These are phyloP conservation scores for Melampsora americana DNA, from an alignment of 1,284 basidiomycete genomes.

Conservation along the genomic window DNA sequence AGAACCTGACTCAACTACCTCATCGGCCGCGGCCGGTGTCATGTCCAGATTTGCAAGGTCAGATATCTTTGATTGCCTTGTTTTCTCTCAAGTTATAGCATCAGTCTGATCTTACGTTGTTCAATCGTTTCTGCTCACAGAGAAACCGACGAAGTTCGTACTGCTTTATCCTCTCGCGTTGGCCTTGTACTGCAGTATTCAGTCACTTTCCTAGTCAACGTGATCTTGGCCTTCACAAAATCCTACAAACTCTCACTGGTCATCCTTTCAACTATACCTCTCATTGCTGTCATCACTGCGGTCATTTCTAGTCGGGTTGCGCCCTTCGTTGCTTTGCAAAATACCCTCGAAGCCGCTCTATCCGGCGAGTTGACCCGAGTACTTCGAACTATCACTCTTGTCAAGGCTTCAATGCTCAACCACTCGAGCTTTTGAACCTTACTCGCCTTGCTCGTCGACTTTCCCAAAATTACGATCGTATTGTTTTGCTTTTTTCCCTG, in stretches of 20 bases:
- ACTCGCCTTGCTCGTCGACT: conserved; percentile 59
- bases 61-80: conserved; percentile 50
- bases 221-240: conserved; percentile 74
- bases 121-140: conserved; percentile 58
- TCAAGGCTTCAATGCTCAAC: conserved; percentile 88
- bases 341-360: conserved; percentile 66
- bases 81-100: not conserved
- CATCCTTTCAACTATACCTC: conserved; percentile 83
- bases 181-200: conserved; percentile 76
- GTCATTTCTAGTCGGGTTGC: conserved; percentile 57
- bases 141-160: conserved; percentile 88
- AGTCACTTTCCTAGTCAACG: conserved; percentile 72
- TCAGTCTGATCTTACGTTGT: not conserved
- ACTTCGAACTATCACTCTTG: conserved; percentile 74
- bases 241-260: conserved; percentile 83
- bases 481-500: conserved; percentile 72
- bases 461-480: conserved; percentile 56
- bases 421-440: conserved; percentile 63
- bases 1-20: conserved; percentile 61
- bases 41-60: conserved; percentile 91
- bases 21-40: conserved; percentile 74
- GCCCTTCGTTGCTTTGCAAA: conserved; percentile 68
- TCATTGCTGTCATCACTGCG: conserved; percentile 58
- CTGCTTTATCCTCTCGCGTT: conserved; percentile 72
- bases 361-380: conserved; percentile 77